Evolutionary conservation across 441 rosid genomes (phyloP).

Genomic region (Pelargonium fulgidum): DNA sequence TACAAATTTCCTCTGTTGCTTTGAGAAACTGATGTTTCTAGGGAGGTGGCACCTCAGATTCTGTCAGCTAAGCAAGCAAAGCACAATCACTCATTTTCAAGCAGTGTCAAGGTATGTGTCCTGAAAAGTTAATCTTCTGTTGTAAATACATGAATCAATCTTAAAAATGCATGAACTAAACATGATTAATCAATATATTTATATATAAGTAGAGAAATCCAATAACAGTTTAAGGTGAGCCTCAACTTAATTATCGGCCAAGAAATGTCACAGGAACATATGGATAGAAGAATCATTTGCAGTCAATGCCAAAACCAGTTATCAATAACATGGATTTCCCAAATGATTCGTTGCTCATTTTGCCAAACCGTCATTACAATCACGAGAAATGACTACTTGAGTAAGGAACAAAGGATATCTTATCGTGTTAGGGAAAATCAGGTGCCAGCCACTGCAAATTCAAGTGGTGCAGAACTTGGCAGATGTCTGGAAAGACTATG

Average conservation of each 20-base stretch:
- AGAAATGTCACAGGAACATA: not conserved
- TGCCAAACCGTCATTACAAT: conserved; percentile 12
- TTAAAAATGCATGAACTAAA: not conserved
- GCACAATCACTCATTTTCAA: not conserved
- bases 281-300: conserved; percentile 11
- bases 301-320: conserved; percentile 16
- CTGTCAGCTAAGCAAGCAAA: conserved; percentile 1
- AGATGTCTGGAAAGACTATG: not conserved
- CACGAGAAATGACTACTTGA: not conserved
- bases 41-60: conserved; percentile 2
- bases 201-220: not conserved
- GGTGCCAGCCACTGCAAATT: not conserved
- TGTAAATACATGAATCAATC: not conserved
- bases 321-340: conserved; percentile 16
- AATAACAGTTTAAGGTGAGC: not conserved
- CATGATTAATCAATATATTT: not conserved
- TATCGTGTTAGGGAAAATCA: not conserved
- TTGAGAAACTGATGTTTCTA: not conserved
- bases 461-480: not conserved
- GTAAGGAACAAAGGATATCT: not conserved
- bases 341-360: conserved; percentile 13
- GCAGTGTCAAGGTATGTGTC: not conserved
- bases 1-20: not conserved
- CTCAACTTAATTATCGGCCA: not conserved
- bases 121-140: not conserved